These are phyloP conservation scores for Diaporthe sp. DNA, from an alignment of 2,329 filamentous ascomycete genomes.

Conservation along the genomic window DNA sequence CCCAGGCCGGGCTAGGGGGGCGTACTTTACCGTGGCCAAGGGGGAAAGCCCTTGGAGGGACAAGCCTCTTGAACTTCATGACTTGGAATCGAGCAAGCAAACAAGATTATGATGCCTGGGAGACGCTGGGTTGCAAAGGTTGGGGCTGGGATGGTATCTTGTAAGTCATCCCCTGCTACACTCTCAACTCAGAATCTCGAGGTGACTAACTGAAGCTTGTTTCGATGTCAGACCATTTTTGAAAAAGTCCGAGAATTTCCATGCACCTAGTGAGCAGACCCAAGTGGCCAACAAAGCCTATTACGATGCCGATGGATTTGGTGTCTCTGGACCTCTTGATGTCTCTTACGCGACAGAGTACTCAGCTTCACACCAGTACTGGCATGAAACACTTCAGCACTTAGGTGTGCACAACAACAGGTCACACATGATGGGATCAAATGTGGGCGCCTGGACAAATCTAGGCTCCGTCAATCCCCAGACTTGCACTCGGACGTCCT, in stretches of 20 bases:
- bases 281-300: slow-evolving; percentile 3
- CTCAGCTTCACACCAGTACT: slow-evolving; percentile 48
- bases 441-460: slow-evolving; percentile 59
- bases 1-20: not conserved
- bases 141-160: slow-evolving; percentile 47
- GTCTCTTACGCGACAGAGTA: slow-evolving; percentile 46
- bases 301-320: slow-evolving; percentile 42
- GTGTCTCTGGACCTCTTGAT: too few species aligned
- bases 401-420: slow-evolving; percentile 54
- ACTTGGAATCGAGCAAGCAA: slow-evolving; percentile 28
- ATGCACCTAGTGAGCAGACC: slow-evolving; percentile 21
- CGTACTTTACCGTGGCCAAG: not conserved
- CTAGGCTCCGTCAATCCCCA: slow-evolving; percentile 56
- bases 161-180: not conserved
- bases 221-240: slow-evolving; percentile 48
- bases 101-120: slow-evolving; percentile 48
- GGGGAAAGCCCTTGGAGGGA: slow-evolving; percentile 21
- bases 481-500: slow-evolving; percentile 54
- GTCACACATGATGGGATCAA: slow-evolving; percentile 54
- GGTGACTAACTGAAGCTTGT: not conserved
- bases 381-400: slow-evolving; percentile 52
- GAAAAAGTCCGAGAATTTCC: slow-evolving; percentile 50
- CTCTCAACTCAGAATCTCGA: not conserved
- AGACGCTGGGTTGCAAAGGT: slow-evolving; percentile 46
- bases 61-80: slow-evolving; percentile 34